phyloP scores from a whole-genome alignment of 1,139 yeast genomes.

The Wickerhamomyces sp. region DNA sequence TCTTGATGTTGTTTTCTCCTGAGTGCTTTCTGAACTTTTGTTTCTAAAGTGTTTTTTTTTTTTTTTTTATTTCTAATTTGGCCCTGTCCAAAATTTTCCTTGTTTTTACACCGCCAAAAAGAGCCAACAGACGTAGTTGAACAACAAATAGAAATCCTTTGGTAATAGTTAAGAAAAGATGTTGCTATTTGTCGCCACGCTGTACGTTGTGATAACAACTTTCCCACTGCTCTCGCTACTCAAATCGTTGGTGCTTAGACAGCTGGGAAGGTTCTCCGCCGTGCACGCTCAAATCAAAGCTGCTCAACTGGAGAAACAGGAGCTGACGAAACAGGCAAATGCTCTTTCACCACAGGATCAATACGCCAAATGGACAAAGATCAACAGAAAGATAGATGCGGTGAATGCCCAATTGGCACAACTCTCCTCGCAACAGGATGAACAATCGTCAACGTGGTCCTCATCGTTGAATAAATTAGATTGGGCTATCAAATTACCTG shows the following conservation, averaged over 20 bases:
- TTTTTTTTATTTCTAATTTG: neutral
- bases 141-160: too few relatives aligned
- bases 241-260: neutral
- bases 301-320: slow-evolving; percentile 40
- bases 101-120: neutral
- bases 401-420: slow-evolving; percentile 47
- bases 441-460: slow-evolving; percentile 58
- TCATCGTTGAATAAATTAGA: slow-evolving; percentile 21
- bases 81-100: neutral
- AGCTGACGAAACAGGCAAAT: slow-evolving; percentile 48
- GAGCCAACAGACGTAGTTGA: neutral
- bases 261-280: slow-evolving; percentile 3
- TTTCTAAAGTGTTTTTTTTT: slow-evolving; percentile 1
- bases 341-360: slow-evolving; percentile 83
- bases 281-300: slow-evolving; percentile 6
- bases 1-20: neutral
- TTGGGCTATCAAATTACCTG: slow-evolving; percentile 38
- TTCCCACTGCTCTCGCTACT: neutral
- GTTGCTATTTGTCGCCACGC: neutral
- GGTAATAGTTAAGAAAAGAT: too few relatives aligned
- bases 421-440: slow-evolving; percentile 43
- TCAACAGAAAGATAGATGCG: slow-evolving; percentile 67
- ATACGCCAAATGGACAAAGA: slow-evolving; percentile 93
- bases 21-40: neutral
- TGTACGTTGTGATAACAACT: neutral